Evolutionary conservation across 2,329 filamentous ascomycete genomes (phyloP), one percentile per base, ranked within the genome.

Genomic region (Botrytis sinoallii): DNA sequence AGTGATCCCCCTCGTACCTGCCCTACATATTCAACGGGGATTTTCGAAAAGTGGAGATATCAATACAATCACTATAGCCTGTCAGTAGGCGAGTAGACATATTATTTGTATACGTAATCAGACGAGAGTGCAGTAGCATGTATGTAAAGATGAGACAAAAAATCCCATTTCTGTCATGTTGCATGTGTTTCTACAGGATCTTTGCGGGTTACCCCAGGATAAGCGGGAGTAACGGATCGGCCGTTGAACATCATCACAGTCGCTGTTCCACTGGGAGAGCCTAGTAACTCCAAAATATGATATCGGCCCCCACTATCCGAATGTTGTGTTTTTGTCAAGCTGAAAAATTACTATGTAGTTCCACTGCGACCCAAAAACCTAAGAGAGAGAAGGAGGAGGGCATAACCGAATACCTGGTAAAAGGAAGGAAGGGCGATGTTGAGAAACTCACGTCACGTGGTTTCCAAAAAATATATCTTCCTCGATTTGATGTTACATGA

Each of bases 211-310:
- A 55, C 64, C 25, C 71, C 61, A 59, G 40, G 61, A 44, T 60
- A 69, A 69, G 42, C 71, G 71, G 71, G 32, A 73, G 71, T 69
- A 69, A 73, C 71, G 32, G 42, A 35, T 69, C 38, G 66, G 38
- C 59, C 70, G 70, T 71, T 48, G 60, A 61, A 69, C 42, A 40
- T 52, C 44, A 35, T 69, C 52, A 69, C 25, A 72, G 57, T 69
- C 40, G 32, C 64, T 69, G 64, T 73, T 73, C 40, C 55, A 73
- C 55, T 69, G 32, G 32, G 44, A 40, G 48, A 46, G 42, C 22
- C 38, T 61, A 69, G 55, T 52, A 61, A 73, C 71, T 22, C 57
- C 71, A 73, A 4, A 61, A 61, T 59, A 52, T 73, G 40, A 60
- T 60, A 61, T 57, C 44, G 32, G 52, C 55, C 64, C 59, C 64